phyloP scores from a whole-genome alignment of 208 protist species.

The Trypanosoma congolense region DNA sequence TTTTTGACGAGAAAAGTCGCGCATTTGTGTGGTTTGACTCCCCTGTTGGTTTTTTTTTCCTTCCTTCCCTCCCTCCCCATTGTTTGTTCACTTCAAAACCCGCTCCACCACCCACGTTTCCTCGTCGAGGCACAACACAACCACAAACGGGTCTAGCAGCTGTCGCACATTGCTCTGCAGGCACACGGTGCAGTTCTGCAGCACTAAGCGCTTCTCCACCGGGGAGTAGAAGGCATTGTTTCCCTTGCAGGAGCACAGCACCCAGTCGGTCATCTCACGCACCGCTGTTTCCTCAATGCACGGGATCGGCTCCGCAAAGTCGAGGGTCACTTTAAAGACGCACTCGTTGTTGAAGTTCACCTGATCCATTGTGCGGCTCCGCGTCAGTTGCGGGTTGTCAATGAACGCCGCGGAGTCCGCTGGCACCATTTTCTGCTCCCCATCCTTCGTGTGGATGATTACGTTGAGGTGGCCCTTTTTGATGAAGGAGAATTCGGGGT shows the following conservation, averaged over 20 bases:
- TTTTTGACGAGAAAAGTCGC: too few relatives aligned
- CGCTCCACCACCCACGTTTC: slow-evolving; percentile 66
- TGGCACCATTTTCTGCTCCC: slow-evolving; percentile 23
- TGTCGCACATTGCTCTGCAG: slow-evolving; percentile 60
- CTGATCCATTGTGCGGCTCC: slow-evolving; percentile 59
- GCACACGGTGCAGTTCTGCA: slow-evolving; percentile 58
- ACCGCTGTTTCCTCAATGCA: slow-evolving; percentile 70
- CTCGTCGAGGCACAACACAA: slow-evolving; percentile 45
- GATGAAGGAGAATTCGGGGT: slow-evolving; percentile 57
- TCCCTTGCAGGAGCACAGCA: slow-evolving; percentile 61
- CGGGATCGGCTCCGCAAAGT: slow-evolving; percentile 51
- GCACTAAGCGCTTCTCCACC: slow-evolving; percentile 63
- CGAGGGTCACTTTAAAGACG: slow-evolving; percentile 69
- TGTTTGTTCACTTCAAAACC: slow-evolving; percentile 31
- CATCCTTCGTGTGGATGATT: slow-evolving; percentile 41
- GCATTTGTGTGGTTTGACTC: slow-evolving; percentile 1
- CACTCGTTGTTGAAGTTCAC: slow-evolving; percentile 50
- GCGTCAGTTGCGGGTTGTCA: slow-evolving; percentile 44
- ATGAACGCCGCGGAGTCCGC: slow-evolving; percentile 46
- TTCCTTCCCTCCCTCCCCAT: not conserved
- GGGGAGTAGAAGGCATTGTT: slow-evolving; percentile 64
- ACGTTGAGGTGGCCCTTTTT: slow-evolving; percentile 60
- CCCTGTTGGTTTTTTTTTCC: not conserved
- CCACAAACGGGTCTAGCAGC: slow-evolving; percentile 45
- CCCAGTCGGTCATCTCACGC: slow-evolving; percentile 77